Base-by-base conservation (phyloP, 768 basidiomycete species). In the Pisolithus tinctorius region DNA sequence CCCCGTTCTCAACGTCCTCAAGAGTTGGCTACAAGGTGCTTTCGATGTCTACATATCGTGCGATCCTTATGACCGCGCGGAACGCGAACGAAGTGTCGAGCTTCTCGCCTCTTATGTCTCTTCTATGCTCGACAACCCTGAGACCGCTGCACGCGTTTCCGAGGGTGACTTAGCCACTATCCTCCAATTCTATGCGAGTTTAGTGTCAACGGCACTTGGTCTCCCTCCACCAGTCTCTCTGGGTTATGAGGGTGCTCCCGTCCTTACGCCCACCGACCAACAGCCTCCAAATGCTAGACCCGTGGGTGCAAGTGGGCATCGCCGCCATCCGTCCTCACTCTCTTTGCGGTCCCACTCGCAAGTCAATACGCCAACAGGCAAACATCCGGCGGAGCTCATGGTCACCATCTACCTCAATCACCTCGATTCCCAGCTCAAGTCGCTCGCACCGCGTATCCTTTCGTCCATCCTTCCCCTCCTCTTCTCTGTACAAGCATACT, bases 401-500 rank as follows among this genome's bases (percentile, higher is more conserved):
- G 75, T 81, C 37, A 65, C 73, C 9, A 71, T 86, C 41, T 89
- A 86, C 61, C 73, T 88, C 16, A 71, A 72, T 53, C 80, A 87
- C 61, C 75, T 88, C 10, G 67, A 71, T n/a, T 72, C 77, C 1
- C 81, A 84, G 52, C 68, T 82, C 43, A 83, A 83, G 60, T 74
- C 73, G 14, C 71, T 88, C 14, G 71, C 82, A 5, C 76, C 82
- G 6, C 65, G 65, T 10, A 74, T 77, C 58, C 75, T 88, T 34
- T 62, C 68, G 11, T 58, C 68, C 34, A 80, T 89, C 48, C 71
- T 89, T n/a, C 83, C 85, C 0, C 71, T 85, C 31, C 77, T 91
- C n/a, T 86, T 88, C 60, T 81, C 84, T 16, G 78, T 77, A 20
- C 73, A 86, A 23, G 80, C 83, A 1, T 82, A 79, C 58, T 85